These are phyloP conservation scores for Zygosaccharomyces kombuchaensis DNA, from an alignment of 805 yeast genomes.

Conservation along the genomic window DNA sequence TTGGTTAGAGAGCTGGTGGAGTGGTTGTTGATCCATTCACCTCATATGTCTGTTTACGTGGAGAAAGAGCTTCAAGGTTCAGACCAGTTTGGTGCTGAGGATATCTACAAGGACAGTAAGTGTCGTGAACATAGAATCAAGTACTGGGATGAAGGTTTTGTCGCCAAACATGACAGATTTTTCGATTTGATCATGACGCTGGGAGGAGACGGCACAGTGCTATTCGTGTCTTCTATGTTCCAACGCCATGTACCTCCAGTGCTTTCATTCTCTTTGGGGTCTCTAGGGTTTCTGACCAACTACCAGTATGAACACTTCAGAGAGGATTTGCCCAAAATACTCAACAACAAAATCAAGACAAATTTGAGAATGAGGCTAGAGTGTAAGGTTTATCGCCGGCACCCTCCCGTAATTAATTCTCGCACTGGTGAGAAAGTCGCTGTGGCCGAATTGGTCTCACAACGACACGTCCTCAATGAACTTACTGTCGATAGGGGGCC, in stretches of 20 bases:
- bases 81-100: constrained; percentile 57
- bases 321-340: constrained; percentile 49
- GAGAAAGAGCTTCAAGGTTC: constrained; percentile 63
- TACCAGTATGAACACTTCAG: constrained; percentile 74
- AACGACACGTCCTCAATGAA: constrained; percentile 80
- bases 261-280: constrained; percentile 81
- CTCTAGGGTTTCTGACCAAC: constrained; percentile 87
- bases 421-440: constrained; percentile 43
- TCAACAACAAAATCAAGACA: constrained; percentile 68
- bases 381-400: constrained; percentile 59
- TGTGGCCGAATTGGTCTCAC: constrained; percentile 40
- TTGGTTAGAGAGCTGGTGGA: constrained; percentile 75
- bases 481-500: constrained; percentile 92
- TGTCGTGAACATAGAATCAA: constrained; percentile 44
- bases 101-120: constrained; percentile 42
- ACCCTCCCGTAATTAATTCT: constrained; percentile 33
- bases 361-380: constrained; percentile 84
- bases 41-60: constrained; percentile 55
- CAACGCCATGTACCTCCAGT: constrained; percentile 89
- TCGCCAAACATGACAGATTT: constrained; percentile 39
- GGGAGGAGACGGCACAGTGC: constrained; percentile 97
- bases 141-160: constrained; percentile 66
- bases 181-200: constrained; percentile 80
- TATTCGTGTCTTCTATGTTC: constrained; percentile 82
- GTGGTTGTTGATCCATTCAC: constrained; percentile 54